Evolutionary conservation across 345 rosid species (phyloP).

Genomic region (Linum lewisii): DNA sequence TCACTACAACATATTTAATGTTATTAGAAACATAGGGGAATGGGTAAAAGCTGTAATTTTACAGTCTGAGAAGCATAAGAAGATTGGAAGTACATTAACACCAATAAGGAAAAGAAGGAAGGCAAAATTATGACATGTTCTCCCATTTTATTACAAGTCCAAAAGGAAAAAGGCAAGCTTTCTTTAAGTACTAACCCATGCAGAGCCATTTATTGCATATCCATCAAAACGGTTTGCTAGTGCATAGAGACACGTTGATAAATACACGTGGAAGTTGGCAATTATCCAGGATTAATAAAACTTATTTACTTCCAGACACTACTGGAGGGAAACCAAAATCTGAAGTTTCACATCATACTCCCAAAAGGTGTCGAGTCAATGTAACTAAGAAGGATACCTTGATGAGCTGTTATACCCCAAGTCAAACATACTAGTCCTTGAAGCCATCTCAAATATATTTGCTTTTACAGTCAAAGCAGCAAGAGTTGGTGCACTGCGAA

Average conservation of each 20-base stretch:
- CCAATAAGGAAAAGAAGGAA: background rate
- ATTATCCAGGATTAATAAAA: background rate
- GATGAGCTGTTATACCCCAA: slow-evolving; percentile 38
- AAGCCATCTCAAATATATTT: slow-evolving; percentile 57
- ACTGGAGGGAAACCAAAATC: background rate
- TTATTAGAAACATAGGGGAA: background rate
- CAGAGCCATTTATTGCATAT: background rate
- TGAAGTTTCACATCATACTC: background rate
- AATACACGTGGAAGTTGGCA: background rate
- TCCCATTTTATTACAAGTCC: background rate
- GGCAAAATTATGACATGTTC: background rate
- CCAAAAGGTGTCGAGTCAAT: background rate
- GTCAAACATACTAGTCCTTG: slow-evolving; percentile 32
- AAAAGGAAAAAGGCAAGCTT: background rate
- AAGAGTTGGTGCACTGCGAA: slow-evolving; percentile 65
- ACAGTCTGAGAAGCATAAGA: background rate
- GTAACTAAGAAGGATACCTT: slow-evolving; percentile 31
- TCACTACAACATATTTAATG: slow-evolving; percentile 29
- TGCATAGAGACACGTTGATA: too few relatives aligned
- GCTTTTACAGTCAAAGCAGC: slow-evolving; percentile 47
- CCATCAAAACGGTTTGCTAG: background rate
- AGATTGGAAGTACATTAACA: background rate
- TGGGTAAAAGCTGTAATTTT: background rate
- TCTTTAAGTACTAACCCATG: background rate
- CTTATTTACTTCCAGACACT: background rate